These are phyloP conservation scores for Plenodomus lindquistii DNA, from an alignment of 2,329 filamentous ascomycete species.

Conservation along the genomic window DNA sequence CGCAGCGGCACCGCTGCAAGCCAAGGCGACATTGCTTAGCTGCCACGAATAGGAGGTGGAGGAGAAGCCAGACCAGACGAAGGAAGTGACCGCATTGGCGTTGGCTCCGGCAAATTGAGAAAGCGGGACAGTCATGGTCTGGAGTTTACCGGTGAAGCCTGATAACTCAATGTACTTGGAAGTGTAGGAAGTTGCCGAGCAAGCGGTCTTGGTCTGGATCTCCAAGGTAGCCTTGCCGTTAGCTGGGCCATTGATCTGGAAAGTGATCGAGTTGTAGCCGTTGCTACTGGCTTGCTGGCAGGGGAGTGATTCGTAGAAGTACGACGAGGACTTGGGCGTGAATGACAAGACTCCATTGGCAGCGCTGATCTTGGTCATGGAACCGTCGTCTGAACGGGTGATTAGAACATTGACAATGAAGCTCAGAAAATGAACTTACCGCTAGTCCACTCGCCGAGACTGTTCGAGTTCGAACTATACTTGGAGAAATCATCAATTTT, in stretches of 20 bases:
- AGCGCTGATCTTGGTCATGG: slow-evolving; percentile 51
- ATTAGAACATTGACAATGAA: slow-evolving; percentile 8
- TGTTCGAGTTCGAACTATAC: slow-evolving; percentile 42
- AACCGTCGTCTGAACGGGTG: slow-evolving; percentile 54
- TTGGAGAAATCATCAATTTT: slow-evolving; percentile 47
- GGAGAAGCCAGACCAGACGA: slow-evolving; percentile 52
- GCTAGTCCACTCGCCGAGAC: slow-evolving; percentile 41
- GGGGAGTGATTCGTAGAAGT: slow-evolving; percentile 59
- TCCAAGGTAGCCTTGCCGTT: slow-evolving; percentile 50
- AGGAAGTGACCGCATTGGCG: slow-evolving; percentile 51
- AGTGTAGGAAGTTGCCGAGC: slow-evolving; percentile 46
- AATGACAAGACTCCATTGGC: slow-evolving; percentile 54
- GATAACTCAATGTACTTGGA: slow-evolving; percentile 53
- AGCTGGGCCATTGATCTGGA: slow-evolving; percentile 52
- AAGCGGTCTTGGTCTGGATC: slow-evolving; percentile 54
- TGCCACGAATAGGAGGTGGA: slow-evolving; percentile 49
- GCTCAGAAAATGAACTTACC: slow-evolving; percentile 19
- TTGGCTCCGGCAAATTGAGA: slow-evolving; percentile 56
- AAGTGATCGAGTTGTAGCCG: slow-evolving; percentile 54
- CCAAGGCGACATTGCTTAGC: slow-evolving; percentile 54
- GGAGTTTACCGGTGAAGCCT: slow-evolving; percentile 54
- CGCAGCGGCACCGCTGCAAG: slow-evolving; percentile 39
- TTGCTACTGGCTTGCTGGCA: slow-evolving; percentile 53
- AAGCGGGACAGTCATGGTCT: slow-evolving; percentile 57
- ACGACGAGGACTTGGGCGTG: slow-evolving; percentile 53